Evolutionary conservation across 129 eudicot species (phyloP), one percentile per base, ranked within the genome.

Genomic region (Artemisia tridentata): DNA sequence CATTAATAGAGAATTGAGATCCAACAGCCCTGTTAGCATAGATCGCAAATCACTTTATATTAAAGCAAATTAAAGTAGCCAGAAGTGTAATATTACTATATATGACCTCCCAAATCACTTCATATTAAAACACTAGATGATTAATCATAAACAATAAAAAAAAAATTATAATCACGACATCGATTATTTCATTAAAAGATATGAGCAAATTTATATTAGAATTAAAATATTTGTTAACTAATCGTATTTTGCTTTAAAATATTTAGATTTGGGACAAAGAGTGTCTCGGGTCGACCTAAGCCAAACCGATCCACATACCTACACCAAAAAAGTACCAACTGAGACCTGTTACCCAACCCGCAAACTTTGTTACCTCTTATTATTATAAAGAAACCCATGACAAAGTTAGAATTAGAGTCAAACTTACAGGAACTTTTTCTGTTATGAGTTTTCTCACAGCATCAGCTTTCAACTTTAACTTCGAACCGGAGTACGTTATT

Each of bases 391-490:
- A 76, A 48, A 7, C 14, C 2, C 11, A 27, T 23, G 41, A 41
- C 38, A 62, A 53, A 52, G 2, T 52, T 15, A 11, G 11, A 38
- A 52, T 25, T 55, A 14, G 45, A 8, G 46, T 60, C 11, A 3
- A 56, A 86, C 98, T 87, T 73, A 89, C 97, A n/a, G 96, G 88
- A 62, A 89, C 67, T 79, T 82, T 89, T 25, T 84, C 90, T 54
- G 88, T 81, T 16, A 93, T 70, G 17, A 85, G 92, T 73, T 77
- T 87, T 6, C 91, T 80, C 21, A 93, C 90, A 15, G 49, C 65
- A 73, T 90, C 97, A 71, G 87, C 97, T 84, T 87, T 93, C 69
- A 77, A 27, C 75, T 83, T 87, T 65, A 85, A 72, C 69, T 87
- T 93, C 45, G 53, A 76, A 68, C 79, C 83, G 3, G 84, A 69